phyloP scores from a whole-genome alignment of 768 basidiomycete genomes.

The Kondoa malvinella region DNA sequence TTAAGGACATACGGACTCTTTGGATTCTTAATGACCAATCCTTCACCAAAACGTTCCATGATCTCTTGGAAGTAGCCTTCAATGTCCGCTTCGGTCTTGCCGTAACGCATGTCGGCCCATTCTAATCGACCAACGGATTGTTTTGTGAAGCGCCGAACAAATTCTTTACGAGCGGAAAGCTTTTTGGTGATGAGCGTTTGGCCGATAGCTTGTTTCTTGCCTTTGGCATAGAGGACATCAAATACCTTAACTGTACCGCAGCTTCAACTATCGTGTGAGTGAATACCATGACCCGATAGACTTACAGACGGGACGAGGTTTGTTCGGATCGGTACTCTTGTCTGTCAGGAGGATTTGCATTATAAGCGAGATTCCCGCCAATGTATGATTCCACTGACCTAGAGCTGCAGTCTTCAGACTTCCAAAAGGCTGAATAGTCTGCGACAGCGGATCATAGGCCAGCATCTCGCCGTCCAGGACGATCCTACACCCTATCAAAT shows the following conservation, averaged over 20 bases:
- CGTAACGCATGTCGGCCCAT: slow-evolving; percentile 52
- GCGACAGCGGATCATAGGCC: slow-evolving; percentile 84
- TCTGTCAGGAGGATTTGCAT: slow-evolving; percentile 16
- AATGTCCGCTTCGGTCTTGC: slow-evolving; percentile 65
- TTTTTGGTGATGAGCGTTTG: slow-evolving; percentile 55
- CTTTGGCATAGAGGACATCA: slow-evolving; percentile 73
- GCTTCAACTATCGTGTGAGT: neutral
- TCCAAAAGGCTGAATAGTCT: slow-evolving; percentile 79
- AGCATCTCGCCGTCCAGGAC: slow-evolving; percentile 97
- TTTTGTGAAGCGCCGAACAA: slow-evolving; percentile 50
- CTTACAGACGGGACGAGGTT: slow-evolving; percentile 80
- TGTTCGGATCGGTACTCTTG: slow-evolving; percentile 37
- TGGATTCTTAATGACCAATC: slow-evolving; percentile 77
- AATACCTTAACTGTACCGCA: slow-evolving; percentile 69
- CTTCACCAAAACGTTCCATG: slow-evolving; percentile 65
- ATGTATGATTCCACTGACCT: slow-evolving; percentile 38
- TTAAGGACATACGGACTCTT: slow-evolving; percentile 64
- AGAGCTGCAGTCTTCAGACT: slow-evolving; percentile 80
- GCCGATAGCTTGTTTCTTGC: slow-evolving; percentile 32
- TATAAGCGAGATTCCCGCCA: neutral
- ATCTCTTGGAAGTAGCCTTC: slow-evolving; percentile 61
- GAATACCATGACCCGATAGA: slow-evolving; percentile 13
- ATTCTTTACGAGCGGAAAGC: slow-evolving; percentile 58
- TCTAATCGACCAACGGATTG: slow-evolving; percentile 65
- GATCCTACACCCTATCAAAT: slow-evolving; percentile 40